phyloP scores from a whole-genome alignment of 139 green algal species.

The Chlamydomonas incerta region DNA sequence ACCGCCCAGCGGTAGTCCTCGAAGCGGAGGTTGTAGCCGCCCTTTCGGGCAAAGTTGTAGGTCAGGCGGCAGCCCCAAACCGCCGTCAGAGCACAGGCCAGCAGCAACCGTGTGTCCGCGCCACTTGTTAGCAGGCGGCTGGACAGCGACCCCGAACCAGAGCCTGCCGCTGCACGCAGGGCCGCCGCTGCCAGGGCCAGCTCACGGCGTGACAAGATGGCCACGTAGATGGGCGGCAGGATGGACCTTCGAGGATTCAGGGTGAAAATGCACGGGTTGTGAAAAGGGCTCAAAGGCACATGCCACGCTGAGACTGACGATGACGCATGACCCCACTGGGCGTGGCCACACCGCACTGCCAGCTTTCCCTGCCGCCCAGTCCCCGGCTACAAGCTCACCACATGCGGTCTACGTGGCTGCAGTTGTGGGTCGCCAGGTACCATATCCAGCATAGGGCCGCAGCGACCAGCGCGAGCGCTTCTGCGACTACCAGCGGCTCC shows the following conservation, averaged over 20 bases:
- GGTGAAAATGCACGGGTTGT: too few species aligned
- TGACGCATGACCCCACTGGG: too few species aligned
- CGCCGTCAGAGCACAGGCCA: constrained; percentile 14
- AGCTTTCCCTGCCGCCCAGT: too few species aligned
- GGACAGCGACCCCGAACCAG: not conserved
- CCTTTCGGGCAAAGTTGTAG: constrained; percentile 64
- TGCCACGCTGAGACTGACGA: too few species aligned
- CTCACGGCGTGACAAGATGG: constrained; percentile 16
- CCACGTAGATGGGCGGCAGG: constrained; percentile 27
- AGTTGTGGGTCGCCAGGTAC: constrained; percentile 14
- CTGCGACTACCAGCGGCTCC: not conserved
- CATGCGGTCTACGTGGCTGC: constrained; percentile 20
- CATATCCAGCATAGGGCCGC: not conserved
- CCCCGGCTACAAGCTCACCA: constrained; percentile 18
- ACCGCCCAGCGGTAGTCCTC: constrained; percentile 36
- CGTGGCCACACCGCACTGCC: not conserved
- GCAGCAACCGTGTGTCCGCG: constrained; percentile 32
- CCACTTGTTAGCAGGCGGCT: not conserved
- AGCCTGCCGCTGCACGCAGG: not conserved
- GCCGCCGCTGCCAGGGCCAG: not conserved
- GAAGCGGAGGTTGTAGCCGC: constrained; percentile 17
- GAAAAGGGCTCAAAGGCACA: too few species aligned
- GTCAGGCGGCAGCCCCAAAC: constrained; percentile 61
- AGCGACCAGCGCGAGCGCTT: not conserved
- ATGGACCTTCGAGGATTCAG: constrained; percentile 24